A percentile compares a stretch with the other conserved stretches of the same genome.
Conservation (phyloP, 306 rosid species). For the Pueraria montana region DNA sequence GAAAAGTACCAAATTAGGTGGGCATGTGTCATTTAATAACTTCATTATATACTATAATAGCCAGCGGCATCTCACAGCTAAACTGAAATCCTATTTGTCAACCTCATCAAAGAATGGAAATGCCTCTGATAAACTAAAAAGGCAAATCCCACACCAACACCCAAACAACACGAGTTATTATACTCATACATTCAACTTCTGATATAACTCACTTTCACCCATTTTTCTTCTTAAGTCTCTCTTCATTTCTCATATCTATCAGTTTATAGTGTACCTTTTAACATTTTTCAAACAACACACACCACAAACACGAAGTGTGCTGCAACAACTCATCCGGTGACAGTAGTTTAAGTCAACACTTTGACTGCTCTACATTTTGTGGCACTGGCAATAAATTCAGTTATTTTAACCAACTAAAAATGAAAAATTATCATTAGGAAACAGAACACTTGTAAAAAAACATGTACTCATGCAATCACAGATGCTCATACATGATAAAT, state of each 20-base stretch:
- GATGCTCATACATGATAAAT: background rate
- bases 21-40: background rate
- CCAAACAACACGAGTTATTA: slow-evolving; percentile 3
- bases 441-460: background rate
- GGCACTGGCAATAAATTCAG: slow-evolving; percentile 36
- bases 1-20: slow-evolving; percentile 2
- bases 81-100: slow-evolving; percentile 32
- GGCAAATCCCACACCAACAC: background rate
- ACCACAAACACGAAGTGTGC: background rate
- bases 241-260: too few species aligned
- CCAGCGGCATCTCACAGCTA: slow-evolving; percentile 29
- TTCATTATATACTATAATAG: slow-evolving; percentile 2
- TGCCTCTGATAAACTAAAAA: slow-evolving; percentile 21
- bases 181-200: background rate
- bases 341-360: slow-evolving; percentile 9
- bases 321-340: slow-evolving; percentile 38
- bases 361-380: background rate
- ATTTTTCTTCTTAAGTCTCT: too few species aligned
- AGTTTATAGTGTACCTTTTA: too few species aligned
- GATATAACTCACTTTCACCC: background rate
- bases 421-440: background rate
- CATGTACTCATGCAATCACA: too few species aligned
- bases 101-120: slow-evolving; percentile 15
- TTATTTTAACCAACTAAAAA: background rate
- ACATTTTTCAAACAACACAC: too few species aligned